Base-by-base conservation (phyloP, 1,139 yeast genomes). In the Diutina neorugosa region DNA sequence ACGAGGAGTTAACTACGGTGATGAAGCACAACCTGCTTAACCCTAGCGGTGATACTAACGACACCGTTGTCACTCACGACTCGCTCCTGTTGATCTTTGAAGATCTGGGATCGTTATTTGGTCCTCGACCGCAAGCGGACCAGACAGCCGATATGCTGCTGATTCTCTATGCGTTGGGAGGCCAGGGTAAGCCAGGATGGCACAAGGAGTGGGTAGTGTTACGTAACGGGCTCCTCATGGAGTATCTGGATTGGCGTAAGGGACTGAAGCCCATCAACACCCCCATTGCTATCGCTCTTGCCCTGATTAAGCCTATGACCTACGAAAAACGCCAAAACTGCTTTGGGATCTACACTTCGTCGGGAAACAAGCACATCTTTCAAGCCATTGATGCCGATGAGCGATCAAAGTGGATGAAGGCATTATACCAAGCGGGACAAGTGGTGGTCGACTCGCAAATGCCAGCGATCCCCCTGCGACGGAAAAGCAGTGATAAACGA, bases 131-230 rank as follows among this genome's bases (percentile, higher is more conserved):
- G 49, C 27, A 51, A 4, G 55, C 50, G 19, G 58, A 66, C 52
- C 67, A 65, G 50, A 63, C 60, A 9, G 61, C 69, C 4, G 75
- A 72, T 54, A 70, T 69, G 55, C 65, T 74, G 51, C 91, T 91
- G 0, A 73, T 85, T 21, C 64, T 85, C 16, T 83, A 84, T 73
- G 80, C 87, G 0, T 71, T 82, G 44, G 84, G 88, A 1, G 90
- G 90, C 1, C 81, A 83, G 56, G 86, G 87, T 11, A 86, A 84
- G 59, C 81, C 79, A 37, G 87, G 88, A 2, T 89, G 96, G 96
- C 96, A 89, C 65, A 88, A 88, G 62, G 91, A 86, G 65, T 87
- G 96, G 94, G 88, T 89, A 1, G 89, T 83, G 0, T 70, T 88
- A 53, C 77, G 78, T 19, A 78, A 80, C 19, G 93, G 94, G 0